Conservation (phyloP, 257 asterid genomes). For the Petunia axillaris region DNA sequence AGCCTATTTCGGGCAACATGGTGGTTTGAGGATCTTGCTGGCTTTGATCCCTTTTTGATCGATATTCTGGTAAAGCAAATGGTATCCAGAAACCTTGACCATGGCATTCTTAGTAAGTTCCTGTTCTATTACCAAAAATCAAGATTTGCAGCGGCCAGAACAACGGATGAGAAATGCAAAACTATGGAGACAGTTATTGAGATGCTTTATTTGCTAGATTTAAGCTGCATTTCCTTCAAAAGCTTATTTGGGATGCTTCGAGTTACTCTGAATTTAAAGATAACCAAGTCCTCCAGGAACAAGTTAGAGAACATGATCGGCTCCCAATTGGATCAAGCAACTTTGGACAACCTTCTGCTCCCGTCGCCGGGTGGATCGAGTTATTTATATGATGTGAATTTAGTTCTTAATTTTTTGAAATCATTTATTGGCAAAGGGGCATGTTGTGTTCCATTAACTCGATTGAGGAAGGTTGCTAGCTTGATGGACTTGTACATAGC, state of each 20-base stretch:
- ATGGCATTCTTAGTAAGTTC: conserved; percentile 58
- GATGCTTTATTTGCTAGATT: conserved; percentile 62
- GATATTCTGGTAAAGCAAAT: conserved; percentile 47
- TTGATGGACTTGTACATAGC: conserved; percentile 69
- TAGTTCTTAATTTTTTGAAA: conserved; percentile 61
- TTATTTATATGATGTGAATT: conserved; percentile 69
- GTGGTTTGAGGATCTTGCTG: conserved; percentile 84
- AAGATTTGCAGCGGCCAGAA: conserved; percentile 42
- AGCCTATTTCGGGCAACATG: conserved; percentile 52
- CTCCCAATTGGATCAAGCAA: conserved; percentile 61
- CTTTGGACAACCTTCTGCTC: conserved; percentile 67
- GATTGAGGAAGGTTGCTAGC: conserved; percentile 56
- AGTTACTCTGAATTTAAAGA: conserved; percentile 41
- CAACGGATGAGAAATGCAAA: conserved; percentile 43
- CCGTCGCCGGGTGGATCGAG: conserved; percentile 60
- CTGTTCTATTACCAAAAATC: conserved; percentile 74
- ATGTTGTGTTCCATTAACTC: conserved; percentile 66
- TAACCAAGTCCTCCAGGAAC: conserved; percentile 45
- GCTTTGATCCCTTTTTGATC: conserved; percentile 37
- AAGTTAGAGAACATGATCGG: conserved; percentile 76
- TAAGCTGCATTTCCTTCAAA: conserved; percentile 54
- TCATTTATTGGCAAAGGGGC: conserved; percentile 63
- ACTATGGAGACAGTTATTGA: conserved; percentile 55
- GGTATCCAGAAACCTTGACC: conserved; percentile 55
- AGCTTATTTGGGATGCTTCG: conserved; percentile 67